Conservation (phyloP, 305 asterid genomes). For the Solanum hybrid region DNA sequence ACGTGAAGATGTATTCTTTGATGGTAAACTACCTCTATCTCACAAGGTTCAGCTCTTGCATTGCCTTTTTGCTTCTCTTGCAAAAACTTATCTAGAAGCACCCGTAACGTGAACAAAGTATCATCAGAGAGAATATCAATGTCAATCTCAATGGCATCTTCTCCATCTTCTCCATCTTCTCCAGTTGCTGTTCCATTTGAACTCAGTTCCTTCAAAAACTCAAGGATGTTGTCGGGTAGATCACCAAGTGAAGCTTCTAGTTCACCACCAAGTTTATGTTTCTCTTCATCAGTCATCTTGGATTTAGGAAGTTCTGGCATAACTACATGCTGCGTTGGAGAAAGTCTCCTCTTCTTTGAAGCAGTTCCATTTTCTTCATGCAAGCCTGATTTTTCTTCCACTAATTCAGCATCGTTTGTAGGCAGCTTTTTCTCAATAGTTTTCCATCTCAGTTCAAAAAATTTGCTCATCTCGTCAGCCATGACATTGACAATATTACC, state of each 20-base stretch:
- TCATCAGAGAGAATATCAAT: conserved; percentile 58
- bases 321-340: conserved; percentile 33
- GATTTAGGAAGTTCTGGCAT: conserved; percentile 32
- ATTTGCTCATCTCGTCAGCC: conserved; percentile 51
- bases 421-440: conserved; percentile 46
- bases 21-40: conserved; percentile 58
- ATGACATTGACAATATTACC: conserved; percentile 48
- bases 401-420: conserved; percentile 10
- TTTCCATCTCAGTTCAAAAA: conserved; percentile 71
- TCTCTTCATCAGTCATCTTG: conserved; percentile 62
- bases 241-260: conserved; percentile 47
- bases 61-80: conserved; percentile 34
- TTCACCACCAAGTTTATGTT: conserved; percentile 39
- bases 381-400: conserved; percentile 28
- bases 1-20: neutral
- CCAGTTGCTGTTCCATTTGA: conserved; percentile 40
- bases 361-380: conserved; percentile 32
- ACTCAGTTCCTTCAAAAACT: conserved; percentile 51
- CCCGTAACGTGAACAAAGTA: conserved; percentile 45
- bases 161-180: conserved; percentile 71
- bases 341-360: conserved; percentile 54
- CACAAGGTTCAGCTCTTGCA: conserved; percentile 60
- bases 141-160: conserved; percentile 77
- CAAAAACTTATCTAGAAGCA: conserved; percentile 54
- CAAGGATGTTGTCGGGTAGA: conserved; percentile 48